phyloP scores from a whole-genome alignment of 805 yeast genomes.

The Yarrowia porcina region DNA sequence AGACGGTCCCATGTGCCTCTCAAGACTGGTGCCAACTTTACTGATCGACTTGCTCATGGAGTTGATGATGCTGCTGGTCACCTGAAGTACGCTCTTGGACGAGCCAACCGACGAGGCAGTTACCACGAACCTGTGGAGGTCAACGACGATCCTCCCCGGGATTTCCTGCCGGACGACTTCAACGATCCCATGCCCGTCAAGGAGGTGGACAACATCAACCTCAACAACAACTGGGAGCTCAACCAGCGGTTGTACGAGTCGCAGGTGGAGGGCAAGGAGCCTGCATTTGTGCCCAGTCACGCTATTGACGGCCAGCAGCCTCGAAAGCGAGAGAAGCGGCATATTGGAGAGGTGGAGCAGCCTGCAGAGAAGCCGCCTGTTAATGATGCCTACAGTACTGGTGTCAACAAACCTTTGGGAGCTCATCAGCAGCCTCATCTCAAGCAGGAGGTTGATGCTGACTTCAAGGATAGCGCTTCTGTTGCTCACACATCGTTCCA shows the following conservation, averaged over 20 bases:
- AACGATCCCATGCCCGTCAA: not conserved
- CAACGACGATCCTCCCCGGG: not conserved
- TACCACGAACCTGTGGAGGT: not conserved
- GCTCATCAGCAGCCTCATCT: constrained; percentile 9
- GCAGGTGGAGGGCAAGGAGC: not conserved
- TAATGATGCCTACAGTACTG: not conserved
- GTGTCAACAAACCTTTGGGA: not conserved
- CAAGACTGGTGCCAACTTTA: constrained; percentile 15
- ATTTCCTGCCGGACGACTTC: not conserved
- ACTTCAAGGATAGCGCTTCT: not conserved
- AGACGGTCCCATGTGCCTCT: constrained; percentile 8
- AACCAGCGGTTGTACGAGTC: not conserved
- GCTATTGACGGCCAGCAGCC: not conserved
- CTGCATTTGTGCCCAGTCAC: not conserved
- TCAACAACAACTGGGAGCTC: not conserved
- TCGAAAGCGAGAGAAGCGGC: not conserved
- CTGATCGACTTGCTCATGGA: constrained; percentile 14
- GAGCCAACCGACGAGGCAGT: constrained; percentile 13
- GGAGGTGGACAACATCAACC: not conserved
- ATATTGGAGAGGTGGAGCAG: not conserved
- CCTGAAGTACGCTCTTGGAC: constrained; percentile 14
- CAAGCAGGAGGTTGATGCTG: not conserved
- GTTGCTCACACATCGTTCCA: constrained; percentile 14
- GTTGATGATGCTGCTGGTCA: constrained; percentile 22
- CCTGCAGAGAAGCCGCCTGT: not conserved